Percentiles rank a stretch among this genome's conserved stretches.
These are phyloP conservation scores for Pseudopithomyces maydicus DNA, from an alignment of 2,329 filamentous ascomycete species.

Conservation along the genomic window DNA sequence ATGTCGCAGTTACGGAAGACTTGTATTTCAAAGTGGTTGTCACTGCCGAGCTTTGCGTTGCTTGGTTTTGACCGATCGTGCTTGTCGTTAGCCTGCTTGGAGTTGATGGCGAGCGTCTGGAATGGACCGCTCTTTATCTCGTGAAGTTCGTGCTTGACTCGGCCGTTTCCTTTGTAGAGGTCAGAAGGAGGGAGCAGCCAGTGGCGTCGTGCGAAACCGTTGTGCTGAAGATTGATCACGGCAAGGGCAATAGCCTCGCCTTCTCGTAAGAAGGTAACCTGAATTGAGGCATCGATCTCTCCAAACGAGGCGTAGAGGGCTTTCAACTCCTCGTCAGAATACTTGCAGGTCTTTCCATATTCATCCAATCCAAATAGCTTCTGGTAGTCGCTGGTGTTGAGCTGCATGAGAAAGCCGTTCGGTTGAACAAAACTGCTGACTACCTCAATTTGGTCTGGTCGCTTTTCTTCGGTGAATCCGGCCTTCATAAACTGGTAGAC, in stretches of 20 bases:
- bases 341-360: not conserved
- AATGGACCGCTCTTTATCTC: constrained; percentile 9
- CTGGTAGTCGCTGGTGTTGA: constrained; percentile 2
- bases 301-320: not conserved
- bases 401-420: not conserved
- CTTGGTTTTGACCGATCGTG: constrained; percentile 4
- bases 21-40: constrained; percentile 12
- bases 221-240: constrained; percentile 11
- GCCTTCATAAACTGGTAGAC: not conserved
- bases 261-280: constrained; percentile 4
- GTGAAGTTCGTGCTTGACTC: constrained; percentile 8
- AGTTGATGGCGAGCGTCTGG: constrained; percentile 8
- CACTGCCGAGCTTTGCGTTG: constrained; percentile 7
- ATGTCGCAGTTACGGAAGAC: constrained; percentile 7
- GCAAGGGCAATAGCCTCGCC: constrained; percentile 6
- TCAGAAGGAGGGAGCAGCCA: constrained; percentile 3
- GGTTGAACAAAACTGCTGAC: constrained; percentile 4
- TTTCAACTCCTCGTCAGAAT: not conserved
- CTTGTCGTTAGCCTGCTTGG: constrained; percentile 10
- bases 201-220: constrained; percentile 6
- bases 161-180: constrained; percentile 9
- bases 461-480: not conserved
- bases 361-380: constrained; percentile 5
- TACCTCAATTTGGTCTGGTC: constrained; percentile 1
- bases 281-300: constrained; percentile 9